Percentiles rank a stretch among this genome's conserved stretches.
These are phyloP conservation scores for Pleurotus djamor DNA, from an alignment of 768 basidiomycete genomes.

Conservation along the genomic window DNA sequence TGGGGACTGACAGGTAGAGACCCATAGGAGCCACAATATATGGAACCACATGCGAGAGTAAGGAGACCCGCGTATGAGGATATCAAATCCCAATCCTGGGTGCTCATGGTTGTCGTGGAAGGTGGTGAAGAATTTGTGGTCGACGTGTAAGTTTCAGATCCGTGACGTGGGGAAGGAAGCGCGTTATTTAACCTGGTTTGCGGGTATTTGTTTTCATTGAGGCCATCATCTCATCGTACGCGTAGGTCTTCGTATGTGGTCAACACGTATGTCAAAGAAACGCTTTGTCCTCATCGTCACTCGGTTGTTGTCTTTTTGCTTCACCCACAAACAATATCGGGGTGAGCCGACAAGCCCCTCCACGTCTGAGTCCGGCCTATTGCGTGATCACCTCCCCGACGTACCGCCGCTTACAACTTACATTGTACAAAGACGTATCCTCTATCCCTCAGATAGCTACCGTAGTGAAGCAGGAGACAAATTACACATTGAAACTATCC, in stretches of 20 bases:
- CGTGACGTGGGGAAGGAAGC: neutral
- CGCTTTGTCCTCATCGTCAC: no score
- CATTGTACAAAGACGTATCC: no score
- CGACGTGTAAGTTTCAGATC: neutral
- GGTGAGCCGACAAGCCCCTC: no score
- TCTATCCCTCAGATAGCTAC: no score
- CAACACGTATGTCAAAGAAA: no score
- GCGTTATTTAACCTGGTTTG: slow-evolving; percentile 7
- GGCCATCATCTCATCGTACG: neutral
- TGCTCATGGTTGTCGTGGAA: slow-evolving; percentile 15
- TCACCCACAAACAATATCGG: no score
- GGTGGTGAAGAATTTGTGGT: slow-evolving; percentile 8
- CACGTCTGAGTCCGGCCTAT: no score
- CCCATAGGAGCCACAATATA: slow-evolving; percentile 69
- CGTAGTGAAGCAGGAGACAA: no score
- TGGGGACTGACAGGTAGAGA: slow-evolving; percentile 58
- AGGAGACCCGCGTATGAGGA: slow-evolving; percentile 71
- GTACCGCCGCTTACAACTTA: no score
- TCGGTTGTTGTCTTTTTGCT: no score
- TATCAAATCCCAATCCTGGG: slow-evolving; percentile 57
- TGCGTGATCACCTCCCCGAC: no score
- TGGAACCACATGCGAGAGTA: slow-evolving; percentile 57
- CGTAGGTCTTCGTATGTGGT: neutral
- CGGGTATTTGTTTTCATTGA: neutral
- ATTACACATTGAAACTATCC: neutral